These are phyloP conservation scores for Trichophyton mentagrophytes DNA, from an alignment of 2,329 filamentous ascomycete genomes.

Conservation along the genomic window DNA sequence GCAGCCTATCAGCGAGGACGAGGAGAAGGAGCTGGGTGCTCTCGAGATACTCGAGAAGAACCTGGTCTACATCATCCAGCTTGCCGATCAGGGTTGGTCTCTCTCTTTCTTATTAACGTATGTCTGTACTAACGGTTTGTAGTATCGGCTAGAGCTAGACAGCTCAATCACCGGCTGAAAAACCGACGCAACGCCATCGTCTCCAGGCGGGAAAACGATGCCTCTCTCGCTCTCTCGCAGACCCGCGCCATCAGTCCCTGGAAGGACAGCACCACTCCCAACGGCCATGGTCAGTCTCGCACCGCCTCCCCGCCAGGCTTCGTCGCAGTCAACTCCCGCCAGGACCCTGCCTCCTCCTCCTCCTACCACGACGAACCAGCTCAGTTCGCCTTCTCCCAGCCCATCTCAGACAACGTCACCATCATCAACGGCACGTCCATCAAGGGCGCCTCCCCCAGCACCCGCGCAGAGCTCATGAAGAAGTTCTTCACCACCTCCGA, in stretches of 20 bases:
- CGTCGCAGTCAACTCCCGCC: slow-evolving; percentile 44
- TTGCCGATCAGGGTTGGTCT: slow-evolving; percentile 57
- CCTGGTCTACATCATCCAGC: slow-evolving; percentile 61
- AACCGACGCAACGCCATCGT: slow-evolving; percentile 62
- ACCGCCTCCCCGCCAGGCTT: slow-evolving; percentile 42
- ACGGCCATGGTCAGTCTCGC: slow-evolving; percentile 20
- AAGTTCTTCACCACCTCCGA: slow-evolving; percentile 51
- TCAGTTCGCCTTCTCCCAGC: slow-evolving; percentile 30
- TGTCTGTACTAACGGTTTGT: slow-evolving; percentile 9
- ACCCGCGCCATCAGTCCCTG: slow-evolving; percentile 23
- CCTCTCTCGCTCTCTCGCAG: slow-evolving; percentile 18
- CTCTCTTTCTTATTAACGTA: neutral
- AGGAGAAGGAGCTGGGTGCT: slow-evolving; percentile 71
- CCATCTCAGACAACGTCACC: slow-evolving; percentile 34
- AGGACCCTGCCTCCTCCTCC: neutral
- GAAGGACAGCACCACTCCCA: slow-evolving; percentile 22
- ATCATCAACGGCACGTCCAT: slow-evolving; percentile 37
- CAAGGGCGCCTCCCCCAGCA: slow-evolving; percentile 44
- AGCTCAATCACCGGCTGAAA: slow-evolving; percentile 69
- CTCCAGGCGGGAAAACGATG: slow-evolving; percentile 43
- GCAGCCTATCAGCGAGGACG: slow-evolving; percentile 72
- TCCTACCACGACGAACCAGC: slow-evolving; percentile 22
- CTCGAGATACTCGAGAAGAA: slow-evolving; percentile 73
- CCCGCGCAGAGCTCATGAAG: slow-evolving; percentile 47
- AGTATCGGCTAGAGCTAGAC: slow-evolving; percentile 58